Evolutionary conservation across 352 stramenopile species (phyloP), one percentile per base, ranked within the genome.

Genomic region (Phytophthora vignae): DNA sequence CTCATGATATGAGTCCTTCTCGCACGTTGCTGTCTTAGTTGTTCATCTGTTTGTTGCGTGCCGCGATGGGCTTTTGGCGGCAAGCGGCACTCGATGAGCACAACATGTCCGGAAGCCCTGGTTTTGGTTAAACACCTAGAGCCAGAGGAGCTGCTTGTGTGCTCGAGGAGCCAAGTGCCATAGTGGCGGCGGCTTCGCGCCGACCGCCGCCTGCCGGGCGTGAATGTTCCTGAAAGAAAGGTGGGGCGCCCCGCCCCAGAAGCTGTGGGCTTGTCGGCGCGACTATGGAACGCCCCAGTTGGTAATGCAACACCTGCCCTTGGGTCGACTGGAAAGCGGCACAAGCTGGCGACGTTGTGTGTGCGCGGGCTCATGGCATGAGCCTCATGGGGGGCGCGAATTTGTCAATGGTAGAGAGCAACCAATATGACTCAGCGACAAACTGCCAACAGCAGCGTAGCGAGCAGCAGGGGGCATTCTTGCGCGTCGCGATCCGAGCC

Each of bases 221-320:
- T 67, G 60, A 78, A 78, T 49, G 50, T 78, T 78, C 67, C 53
- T 69, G 60, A 69, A 40, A 70, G 58, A 71, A 78, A 60, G 31
- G 63, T 75, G 67, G 60, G 15, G 19, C 42, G 8, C 33, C 31
- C 29, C 15, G 4, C 22, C 15, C 65, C 53, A 71, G 57, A 31
- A 58, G 19, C 40, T 69, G 67, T 73, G 49, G 52, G 55, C 57
- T 75, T 33, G 70, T 74, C 60, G 15, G 7, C 54, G 66, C 66
- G 58, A 60, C 55, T 74, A 54, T 67, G 55, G 40, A 48, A 31
- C n/a, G 31, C 15, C n/a, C n/a, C 50, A 19, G 54, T 64, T 56
- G 55, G 70, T 77, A 77, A 77, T 49, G 58, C 54, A 19, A 54
- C 65, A 71, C 71, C 52, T 77, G 71, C 60, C 42, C 54, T 48